Evolutionary conservation across 2,329 filamentous ascomycete species (phyloP).

Genomic region (Colletotrichum noveboracense): DNA sequence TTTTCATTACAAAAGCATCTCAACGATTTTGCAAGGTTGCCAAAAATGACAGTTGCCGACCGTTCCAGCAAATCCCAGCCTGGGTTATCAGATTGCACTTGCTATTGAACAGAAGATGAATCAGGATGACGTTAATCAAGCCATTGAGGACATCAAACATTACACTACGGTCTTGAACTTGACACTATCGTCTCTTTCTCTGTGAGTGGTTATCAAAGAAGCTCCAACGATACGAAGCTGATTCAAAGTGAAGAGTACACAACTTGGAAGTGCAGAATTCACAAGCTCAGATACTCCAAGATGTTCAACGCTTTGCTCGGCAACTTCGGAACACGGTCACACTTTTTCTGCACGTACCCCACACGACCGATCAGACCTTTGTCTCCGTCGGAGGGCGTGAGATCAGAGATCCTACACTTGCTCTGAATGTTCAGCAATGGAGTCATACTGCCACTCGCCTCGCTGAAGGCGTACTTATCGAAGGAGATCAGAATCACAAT

Average conservation of each 20-base stretch:
- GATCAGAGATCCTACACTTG: neutral
- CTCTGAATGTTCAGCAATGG: neutral
- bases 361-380: neutral
- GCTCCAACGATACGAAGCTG: too few relatives aligned
- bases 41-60: neutral
- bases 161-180: neutral
- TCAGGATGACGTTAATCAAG: neutral
- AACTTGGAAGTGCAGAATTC: neutral
- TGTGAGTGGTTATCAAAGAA: neutral
- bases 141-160: neutral
- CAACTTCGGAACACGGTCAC: neutral
- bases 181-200: neutral
- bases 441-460: neutral
- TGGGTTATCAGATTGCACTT: neutral
- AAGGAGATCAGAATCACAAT: neutral
- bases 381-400: neutral
- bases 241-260: neutral
- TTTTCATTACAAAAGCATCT: neutral
- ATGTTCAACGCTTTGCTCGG: neutral
- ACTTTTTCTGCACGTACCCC: neutral
- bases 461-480: neutral
- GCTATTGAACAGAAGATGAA: neutral
- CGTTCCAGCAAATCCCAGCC: neutral
- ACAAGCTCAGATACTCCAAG: neutral
- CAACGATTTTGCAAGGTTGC: neutral